These are phyloP conservation scores for Vinca minor DNA, from an alignment of 257 asterid species.

Conservation along the genomic window DNA sequence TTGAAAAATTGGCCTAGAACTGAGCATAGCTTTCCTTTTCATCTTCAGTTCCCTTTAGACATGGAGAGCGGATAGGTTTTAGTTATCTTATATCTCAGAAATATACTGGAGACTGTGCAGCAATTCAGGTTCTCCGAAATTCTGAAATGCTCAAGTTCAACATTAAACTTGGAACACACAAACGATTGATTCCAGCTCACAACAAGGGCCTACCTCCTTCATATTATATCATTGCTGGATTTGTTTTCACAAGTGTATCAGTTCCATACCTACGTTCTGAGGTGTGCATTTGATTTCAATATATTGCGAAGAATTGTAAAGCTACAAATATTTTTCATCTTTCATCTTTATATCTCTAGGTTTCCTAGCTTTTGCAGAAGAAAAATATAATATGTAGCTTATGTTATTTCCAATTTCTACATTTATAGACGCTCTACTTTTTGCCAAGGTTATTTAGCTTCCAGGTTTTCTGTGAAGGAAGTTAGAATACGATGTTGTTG, in stretches of 20 bases:
- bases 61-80: slow-evolving; percentile 94
- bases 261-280: slow-evolving; percentile 94
- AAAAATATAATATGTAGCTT: neutral
- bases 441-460: neutral
- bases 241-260: slow-evolving; percentile 80
- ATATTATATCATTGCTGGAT: slow-evolving; percentile 79
- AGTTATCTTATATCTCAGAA: slow-evolving; percentile 91
- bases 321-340: neutral
- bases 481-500: no score
- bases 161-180: slow-evolving; percentile 59
- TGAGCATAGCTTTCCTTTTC: slow-evolving; percentile 18
- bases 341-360: neutral
- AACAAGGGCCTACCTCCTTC: slow-evolving; percentile 94
- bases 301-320: neutral
- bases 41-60: slow-evolving; percentile 92
- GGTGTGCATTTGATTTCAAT: slow-evolving; percentile 32
- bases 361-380: neutral
- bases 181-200: slow-evolving; percentile 85
- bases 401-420: neutral
- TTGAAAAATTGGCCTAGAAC: slow-evolving; percentile 13
- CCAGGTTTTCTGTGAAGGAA: no score
- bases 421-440: neutral
- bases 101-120: slow-evolving; percentile 77
- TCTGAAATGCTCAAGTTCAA: slow-evolving; percentile 46
- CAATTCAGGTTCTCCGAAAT: slow-evolving; percentile 64